Evolutionary conservation across 2,329 filamentous ascomycete species (phyloP), one percentile per base, ranked within the genome.

Genomic region (Epichloe hybrida): DNA sequence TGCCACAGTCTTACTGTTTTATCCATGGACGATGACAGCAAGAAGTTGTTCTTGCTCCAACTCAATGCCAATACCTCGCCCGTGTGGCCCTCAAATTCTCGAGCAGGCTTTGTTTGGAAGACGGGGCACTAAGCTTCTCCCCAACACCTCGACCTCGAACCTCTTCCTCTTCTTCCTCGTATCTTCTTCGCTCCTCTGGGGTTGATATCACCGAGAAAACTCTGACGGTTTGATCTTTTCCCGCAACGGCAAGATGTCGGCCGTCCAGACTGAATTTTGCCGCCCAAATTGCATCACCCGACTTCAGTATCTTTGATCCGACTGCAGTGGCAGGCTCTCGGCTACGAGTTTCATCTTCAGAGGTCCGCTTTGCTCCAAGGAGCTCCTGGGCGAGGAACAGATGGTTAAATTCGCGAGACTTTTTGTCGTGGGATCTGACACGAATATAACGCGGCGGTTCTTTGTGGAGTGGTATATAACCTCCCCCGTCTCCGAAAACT

Each of bases 21-120:
- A 65, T 98, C 93, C 89, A 97, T 96, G 0, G 90, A 95, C 0
- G 90, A 94, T 3, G 91, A 96, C 15, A 98, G 74, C 31, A 98
- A 68, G 59, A 98, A 98, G 65, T 95, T 95, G 68, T 98, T 98
- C 74, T 97, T 98, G 71, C 91, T 97, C 93, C 93, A 98, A 64
- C 88, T 95, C 53, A 98, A 66, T 63, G 95, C 91, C 56, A 98
- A 70, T 5, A 98, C 81, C 58, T 94, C 90, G 15, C 85, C 83
- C 0, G 80, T 84, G 63, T 98, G 93, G 4, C 89, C 90, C 50
- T 77, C 71, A 56, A 93, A 96, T 61, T 95, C 86, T 50, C 83
- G 79, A 9, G 87, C 65, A 0, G 90, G 87, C 60, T 86, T 85
- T 47, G 80, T 79, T 55, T 82, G 81, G 62, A 98, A 97, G 1